phyloP scores from a whole-genome alignment of 768 basidiomycete genomes.

The Cyclocybe cylindracea region DNA sequence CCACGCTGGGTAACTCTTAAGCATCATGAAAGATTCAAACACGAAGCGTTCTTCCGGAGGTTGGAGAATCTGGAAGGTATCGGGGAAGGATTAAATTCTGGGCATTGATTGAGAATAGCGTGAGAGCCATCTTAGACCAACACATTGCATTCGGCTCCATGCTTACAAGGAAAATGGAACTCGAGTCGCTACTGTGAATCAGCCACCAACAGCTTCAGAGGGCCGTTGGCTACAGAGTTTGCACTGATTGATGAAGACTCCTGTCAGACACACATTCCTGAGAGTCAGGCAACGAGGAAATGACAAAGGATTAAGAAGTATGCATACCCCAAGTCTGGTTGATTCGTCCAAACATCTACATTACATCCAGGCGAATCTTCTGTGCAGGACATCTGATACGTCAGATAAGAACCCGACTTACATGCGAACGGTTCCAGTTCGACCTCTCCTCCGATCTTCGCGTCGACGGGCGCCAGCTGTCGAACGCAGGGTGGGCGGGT shows the following conservation, averaged over 20 bases:
- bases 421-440: constrained; percentile 21
- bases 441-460: constrained; percentile 24
- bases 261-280: constrained; percentile 7
- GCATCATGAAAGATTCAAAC: too few species aligned
- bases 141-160: too few species aligned
- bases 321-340: constrained; percentile 29
- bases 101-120: too few species aligned
- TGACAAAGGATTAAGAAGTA: neutral
- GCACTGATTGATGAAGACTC: constrained; percentile 28
- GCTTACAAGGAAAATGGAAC: too few species aligned
- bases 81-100: too few species aligned
- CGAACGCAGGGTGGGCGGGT: constrained; percentile 20
- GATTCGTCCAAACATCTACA: constrained; percentile 30
- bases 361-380: constrained; percentile 18
- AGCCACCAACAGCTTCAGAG: neutral
- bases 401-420: constrained; percentile 24
- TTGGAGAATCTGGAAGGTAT: too few species aligned
- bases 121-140: too few species aligned
- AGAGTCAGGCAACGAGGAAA: neutral
- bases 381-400: constrained; percentile 27
- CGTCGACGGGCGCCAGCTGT: constrained; percentile 16
- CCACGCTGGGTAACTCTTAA: too few species aligned
- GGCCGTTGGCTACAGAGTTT: constrained; percentile 12
- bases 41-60: too few species aligned
- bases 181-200: neutral